Evolutionary conservation across 768 basidiomycete genomes (phyloP).

Genomic region (Naganishia kalamii): DNA sequence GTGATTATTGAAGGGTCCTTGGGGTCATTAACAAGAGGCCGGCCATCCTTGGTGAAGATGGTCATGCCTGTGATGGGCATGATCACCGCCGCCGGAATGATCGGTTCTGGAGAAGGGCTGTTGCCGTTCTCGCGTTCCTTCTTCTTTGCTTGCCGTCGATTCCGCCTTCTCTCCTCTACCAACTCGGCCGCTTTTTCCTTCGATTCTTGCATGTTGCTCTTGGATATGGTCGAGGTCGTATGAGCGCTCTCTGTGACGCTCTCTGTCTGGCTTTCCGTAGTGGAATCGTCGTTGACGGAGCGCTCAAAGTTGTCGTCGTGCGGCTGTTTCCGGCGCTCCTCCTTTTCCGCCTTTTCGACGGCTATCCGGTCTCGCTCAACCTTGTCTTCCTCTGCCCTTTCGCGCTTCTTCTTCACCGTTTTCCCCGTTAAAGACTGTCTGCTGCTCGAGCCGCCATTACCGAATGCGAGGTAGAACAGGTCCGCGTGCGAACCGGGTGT

Average conservation of each 20-base stretch:
- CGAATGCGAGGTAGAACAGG: slow-evolving; percentile 20
- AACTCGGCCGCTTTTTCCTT: background rate
- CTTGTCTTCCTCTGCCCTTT: slow-evolving; percentile 1
- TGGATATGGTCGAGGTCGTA: background rate
- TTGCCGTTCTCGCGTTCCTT: background rate
- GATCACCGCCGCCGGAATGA: background rate
- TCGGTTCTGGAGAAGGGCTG: background rate
- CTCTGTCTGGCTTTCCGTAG: slow-evolving; percentile 2
- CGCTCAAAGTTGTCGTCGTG: background rate
- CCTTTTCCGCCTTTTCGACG: background rate
- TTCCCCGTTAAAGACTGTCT: slow-evolving; percentile 8
- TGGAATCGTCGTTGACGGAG: slow-evolving; percentile 1
- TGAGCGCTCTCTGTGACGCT: background rate
- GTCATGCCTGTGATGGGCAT: background rate
- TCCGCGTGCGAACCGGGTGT: slow-evolving; percentile 1
- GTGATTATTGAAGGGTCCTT: background rate
- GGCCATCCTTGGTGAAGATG: background rate
- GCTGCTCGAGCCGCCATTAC: slow-evolving; percentile 13
- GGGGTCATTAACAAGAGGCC: background rate
- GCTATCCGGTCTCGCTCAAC: background rate
- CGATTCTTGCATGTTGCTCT: background rate
- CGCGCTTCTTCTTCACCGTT: slow-evolving; percentile 3
- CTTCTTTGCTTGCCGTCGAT: background rate
- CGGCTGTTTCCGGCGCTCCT: background rate
- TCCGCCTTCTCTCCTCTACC: background rate